These are phyloP conservation scores for Candida pseudoglaebosa DNA, from an alignment of 805 yeast genomes.

Conservation along the genomic window DNA sequence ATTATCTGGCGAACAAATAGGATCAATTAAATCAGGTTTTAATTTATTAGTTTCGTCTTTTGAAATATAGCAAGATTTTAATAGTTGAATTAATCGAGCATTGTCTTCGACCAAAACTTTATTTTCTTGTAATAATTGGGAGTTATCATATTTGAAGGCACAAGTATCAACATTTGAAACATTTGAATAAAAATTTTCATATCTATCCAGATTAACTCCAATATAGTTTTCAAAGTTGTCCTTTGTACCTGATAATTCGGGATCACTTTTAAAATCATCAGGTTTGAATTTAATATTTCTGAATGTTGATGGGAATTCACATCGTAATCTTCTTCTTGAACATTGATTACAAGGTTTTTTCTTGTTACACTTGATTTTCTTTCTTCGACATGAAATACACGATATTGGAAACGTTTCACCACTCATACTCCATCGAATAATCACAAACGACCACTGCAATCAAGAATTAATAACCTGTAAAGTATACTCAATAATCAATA, in stretches of 20 bases:
- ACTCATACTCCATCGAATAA: too few relatives aligned
- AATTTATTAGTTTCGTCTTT: neutral
- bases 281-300: constrained; percentile 29
- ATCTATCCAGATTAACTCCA: neutral
- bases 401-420: constrained; percentile 29
- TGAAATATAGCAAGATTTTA: neutral
- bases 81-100: neutral
- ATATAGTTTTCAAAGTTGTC: neutral
- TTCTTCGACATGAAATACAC: constrained; percentile 33
- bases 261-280: neutral
- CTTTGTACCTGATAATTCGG: neutral
- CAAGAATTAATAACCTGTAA: too few relatives aligned
- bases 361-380: constrained; percentile 33
- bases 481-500: too few relatives aligned
- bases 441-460: too few relatives aligned
- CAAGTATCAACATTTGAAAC: too few relatives aligned
- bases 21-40: neutral
- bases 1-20: neutral
- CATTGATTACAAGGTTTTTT: constrained; percentile 41
- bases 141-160: neutral
- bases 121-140: neutral
- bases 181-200: too few relatives aligned
- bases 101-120: neutral
- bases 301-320: constrained; percentile 46
- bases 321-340: constrained; percentile 29